Conservation (phyloP, 495 filamentous ascomycete species). For the Talaromyces wortmannii region DNA sequence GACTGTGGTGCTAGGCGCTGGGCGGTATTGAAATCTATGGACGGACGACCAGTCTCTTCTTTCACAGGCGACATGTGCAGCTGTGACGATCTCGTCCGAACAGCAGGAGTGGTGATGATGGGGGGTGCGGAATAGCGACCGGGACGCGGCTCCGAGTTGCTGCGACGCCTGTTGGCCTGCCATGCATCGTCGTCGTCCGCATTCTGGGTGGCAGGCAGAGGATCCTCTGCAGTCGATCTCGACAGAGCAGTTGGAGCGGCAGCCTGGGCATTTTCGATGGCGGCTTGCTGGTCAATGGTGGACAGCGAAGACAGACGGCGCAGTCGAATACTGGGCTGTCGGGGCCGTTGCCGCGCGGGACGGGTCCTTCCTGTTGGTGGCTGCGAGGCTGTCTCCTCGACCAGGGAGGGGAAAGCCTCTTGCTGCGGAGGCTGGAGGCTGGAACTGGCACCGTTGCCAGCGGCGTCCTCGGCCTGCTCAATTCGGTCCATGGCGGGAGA, state of each 20-base stretch:
- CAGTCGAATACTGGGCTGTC: slow-evolving; percentile 34
- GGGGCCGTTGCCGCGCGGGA: slow-evolving; percentile 15
- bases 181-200: slow-evolving; percentile 23
- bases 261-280: slow-evolving; percentile 8
- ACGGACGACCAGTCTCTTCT: slow-evolving; percentile 24
- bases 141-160: slow-evolving; percentile 37
- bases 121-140: slow-evolving; percentile 29
- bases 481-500: slow-evolving; percentile 34
- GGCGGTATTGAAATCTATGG: neutral
- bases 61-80: slow-evolving; percentile 27
- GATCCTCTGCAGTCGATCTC: slow-evolving; percentile 2
- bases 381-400: slow-evolving; percentile 6
- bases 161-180: slow-evolving; percentile 32
- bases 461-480: slow-evolving; percentile 23
- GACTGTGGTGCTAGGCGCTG: neutral
- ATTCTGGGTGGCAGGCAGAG: slow-evolving; percentile 9
- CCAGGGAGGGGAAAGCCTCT: slow-evolving; percentile 2
- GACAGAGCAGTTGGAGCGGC: slow-evolving; percentile 4
- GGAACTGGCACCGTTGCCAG: neutral
- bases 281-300: slow-evolving; percentile 3
- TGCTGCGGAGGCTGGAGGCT: slow-evolving; percentile 1
- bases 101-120: slow-evolving; percentile 22
- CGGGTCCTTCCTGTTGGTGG: slow-evolving; percentile 6
- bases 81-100: slow-evolving; percentile 12
- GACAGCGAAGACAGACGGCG: slow-evolving; percentile 24